Evolutionary conservation across 2,329 filamentous ascomycete species (phyloP).

Genomic region (Epichloe typhina): DNA sequence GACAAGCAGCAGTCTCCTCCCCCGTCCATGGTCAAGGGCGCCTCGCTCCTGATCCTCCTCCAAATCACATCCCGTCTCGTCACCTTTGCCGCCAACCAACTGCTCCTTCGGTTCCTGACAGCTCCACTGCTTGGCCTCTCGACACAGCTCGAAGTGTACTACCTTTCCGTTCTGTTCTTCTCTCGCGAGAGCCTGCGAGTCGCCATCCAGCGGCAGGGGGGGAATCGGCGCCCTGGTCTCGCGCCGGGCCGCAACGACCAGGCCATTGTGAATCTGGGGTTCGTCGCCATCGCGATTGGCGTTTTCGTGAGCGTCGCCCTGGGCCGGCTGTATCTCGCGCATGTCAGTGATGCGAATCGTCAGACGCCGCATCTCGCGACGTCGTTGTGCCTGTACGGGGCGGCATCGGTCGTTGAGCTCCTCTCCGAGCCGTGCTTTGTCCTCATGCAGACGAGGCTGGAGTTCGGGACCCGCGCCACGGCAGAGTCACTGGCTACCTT

Average conservation of each 20-base stretch:
- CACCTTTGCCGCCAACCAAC: constrained; percentile 85
- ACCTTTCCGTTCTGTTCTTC: constrained; percentile 88
- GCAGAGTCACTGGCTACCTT: constrained; percentile 79
- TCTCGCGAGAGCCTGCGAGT: constrained; percentile 81
- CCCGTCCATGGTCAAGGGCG: constrained; percentile 47
- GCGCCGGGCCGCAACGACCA: constrained; percentile 37
- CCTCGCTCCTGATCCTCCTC: constrained; percentile 74
- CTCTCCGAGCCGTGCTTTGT: constrained; percentile 81
- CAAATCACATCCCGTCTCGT: constrained; percentile 78
- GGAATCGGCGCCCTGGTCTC: constrained; percentile 3
- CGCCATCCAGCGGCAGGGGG: constrained; percentile 66
- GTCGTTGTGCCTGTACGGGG: constrained; percentile 40
- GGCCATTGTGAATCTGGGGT: constrained; percentile 77
- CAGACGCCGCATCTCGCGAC: constrained; percentile 50
- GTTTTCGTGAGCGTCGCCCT: constrained; percentile 49
- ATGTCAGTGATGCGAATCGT: constrained; percentile 30
- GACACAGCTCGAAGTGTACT: constrained; percentile 84
- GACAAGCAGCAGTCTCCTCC: not conserved
- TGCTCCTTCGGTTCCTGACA: constrained; percentile 77
- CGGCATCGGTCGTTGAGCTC: constrained; percentile 57
- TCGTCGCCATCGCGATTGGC: constrained; percentile 62
- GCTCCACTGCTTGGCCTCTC: constrained; percentile 74
- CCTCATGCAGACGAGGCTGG: constrained; percentile 67
- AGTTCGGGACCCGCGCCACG: constrained; percentile 65
- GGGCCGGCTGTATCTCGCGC: constrained; percentile 53